phyloP scores from a whole-genome alignment of 768 basidiomycete genomes.

The Xerocomus spinulosus region DNA sequence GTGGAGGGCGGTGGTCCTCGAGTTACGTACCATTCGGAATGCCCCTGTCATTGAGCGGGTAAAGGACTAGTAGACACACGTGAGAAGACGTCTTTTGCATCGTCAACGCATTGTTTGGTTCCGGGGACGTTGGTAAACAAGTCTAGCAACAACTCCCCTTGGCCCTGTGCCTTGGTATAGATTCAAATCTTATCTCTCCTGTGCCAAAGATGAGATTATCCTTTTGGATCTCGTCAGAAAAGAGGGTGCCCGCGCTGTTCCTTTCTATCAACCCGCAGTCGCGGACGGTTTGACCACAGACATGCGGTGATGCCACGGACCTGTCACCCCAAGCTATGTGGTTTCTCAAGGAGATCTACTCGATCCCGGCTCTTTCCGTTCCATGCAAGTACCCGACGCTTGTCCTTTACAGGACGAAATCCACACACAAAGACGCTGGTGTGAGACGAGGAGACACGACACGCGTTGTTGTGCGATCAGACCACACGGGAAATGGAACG shows the following conservation, averaged over 20 bases:
- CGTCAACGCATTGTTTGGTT: slow-evolving; percentile 14
- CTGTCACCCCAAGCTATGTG: not conserved
- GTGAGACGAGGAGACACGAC: no score
- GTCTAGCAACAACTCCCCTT: slow-evolving; percentile 3
- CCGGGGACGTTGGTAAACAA: slow-evolving; percentile 13
- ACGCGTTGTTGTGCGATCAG: not conserved
- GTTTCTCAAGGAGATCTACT: slow-evolving; percentile 2
- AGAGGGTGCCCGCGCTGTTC: slow-evolving; percentile 10
- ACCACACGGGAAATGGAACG: not conserved
- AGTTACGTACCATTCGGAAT: not conserved
- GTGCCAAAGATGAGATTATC: slow-evolving; percentile 13
- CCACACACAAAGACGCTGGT: no score
- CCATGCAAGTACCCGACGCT: no score
- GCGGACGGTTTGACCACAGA: slow-evolving; percentile 1
- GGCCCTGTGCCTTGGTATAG: slow-evolving; percentile 8
- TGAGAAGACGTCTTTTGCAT: not conserved
- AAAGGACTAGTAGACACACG: no score
- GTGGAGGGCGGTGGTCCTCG: no score
- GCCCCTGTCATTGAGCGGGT: no score
- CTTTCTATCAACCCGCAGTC: slow-evolving; percentile 8
- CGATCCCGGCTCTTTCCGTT: slow-evolving; percentile 18
- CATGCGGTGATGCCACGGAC: not conserved
- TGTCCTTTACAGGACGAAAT: no score
- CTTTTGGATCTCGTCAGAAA: slow-evolving; percentile 8
- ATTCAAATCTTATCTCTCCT: slow-evolving; percentile 23